Percentiles rank a stretch among this genome's conserved stretches.
These are phyloP conservation scores for Xylaria grammica DNA, from an alignment of 495 filamentous ascomycete genomes.

Conservation along the genomic window DNA sequence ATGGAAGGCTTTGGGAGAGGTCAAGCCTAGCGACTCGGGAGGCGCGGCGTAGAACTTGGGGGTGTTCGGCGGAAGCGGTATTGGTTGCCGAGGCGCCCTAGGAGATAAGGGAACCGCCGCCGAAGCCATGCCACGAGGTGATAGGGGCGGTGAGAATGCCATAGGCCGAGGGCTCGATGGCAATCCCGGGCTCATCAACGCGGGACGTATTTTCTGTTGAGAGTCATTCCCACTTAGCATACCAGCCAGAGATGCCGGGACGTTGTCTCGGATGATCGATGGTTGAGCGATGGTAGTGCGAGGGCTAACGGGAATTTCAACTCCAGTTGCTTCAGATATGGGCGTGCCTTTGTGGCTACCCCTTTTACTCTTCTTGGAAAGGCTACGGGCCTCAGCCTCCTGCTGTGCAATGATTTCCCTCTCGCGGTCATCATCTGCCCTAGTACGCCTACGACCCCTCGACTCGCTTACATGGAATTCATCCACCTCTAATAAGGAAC, in stretches of 20 bases:
- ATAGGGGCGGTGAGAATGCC: slow-evolving; percentile 70
- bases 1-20: slow-evolving; percentile 46
- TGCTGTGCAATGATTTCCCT: slow-evolving; percentile 68
- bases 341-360: slow-evolving; percentile 52
- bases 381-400: slow-evolving; percentile 67
- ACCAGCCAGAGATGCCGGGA: slow-evolving; percentile 54
- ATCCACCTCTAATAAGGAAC: slow-evolving; percentile 72
- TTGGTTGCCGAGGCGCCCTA: slow-evolving; percentile 68
- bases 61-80: slow-evolving; percentile 67
- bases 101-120: slow-evolving; percentile 72
- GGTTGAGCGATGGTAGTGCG: slow-evolving; percentile 30
- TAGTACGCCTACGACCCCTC: slow-evolving; percentile 81
- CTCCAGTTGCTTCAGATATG: slow-evolving; percentile 32
- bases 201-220: slow-evolving; percentile 49
- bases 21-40: slow-evolving; percentile 39
- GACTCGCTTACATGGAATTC: slow-evolving; percentile 61
- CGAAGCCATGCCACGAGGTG: slow-evolving; percentile 61
- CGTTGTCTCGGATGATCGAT: slow-evolving; percentile 33
- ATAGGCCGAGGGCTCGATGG: slow-evolving; percentile 89
- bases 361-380: slow-evolving; percentile 68
- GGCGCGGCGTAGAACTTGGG: slow-evolving; percentile 63
- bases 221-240: slow-evolving; percentile 46
- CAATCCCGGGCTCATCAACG: slow-evolving; percentile 83
- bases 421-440: slow-evolving; percentile 84
- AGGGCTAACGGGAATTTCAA: slow-evolving; percentile 40